A percentile compares a stretch with the other conserved stretches of the same genome.
Conservation (phyloP, 1,284 basidiomycete genomes). For the Psilocybe mexicana region DNA sequence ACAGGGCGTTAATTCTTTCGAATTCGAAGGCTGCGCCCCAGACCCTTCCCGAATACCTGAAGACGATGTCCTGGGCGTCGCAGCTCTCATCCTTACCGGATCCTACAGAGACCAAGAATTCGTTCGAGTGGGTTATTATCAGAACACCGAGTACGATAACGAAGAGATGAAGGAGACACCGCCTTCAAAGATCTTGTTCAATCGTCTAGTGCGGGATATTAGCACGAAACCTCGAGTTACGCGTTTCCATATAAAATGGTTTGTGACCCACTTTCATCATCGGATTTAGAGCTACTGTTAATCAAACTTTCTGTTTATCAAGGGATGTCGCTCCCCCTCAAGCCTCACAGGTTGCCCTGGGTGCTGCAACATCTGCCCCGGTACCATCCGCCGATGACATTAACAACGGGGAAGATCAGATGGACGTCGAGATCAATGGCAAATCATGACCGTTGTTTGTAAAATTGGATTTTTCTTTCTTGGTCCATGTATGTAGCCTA, state of each 20-base stretch:
- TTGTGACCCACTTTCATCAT: constrained; percentile 27
- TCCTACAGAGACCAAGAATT: constrained; percentile 95
- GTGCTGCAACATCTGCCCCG: constrained; percentile 75
- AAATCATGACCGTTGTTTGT: constrained; percentile 5
- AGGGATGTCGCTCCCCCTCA: constrained; percentile 73
- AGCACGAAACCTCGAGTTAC: constrained; percentile 95
- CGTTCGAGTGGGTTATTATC: constrained; percentile 98
- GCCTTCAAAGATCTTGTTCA: constrained; percentile 72
- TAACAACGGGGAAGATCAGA: constrained; percentile 35
- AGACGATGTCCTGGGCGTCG: constrained; percentile 87
- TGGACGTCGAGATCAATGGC: constrained; percentile 17
- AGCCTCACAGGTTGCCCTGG: constrained; percentile 47
- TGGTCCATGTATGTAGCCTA: constrained; percentile 7
- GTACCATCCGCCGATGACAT: constrained; percentile 80
- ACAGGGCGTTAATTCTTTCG: constrained; percentile 93
- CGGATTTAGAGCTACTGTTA: not conserved
- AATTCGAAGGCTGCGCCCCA: constrained; percentile 84
- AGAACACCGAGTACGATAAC: constrained; percentile 97
- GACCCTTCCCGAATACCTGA: constrained; percentile 75
- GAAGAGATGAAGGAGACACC: constrained; percentile 83
- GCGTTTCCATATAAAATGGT: constrained; percentile 87
- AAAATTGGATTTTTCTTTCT: constrained; percentile 2
- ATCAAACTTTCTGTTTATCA: not conserved
- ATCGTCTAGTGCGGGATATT: constrained; percentile 84
- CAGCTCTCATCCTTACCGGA: constrained; percentile 90